Evolutionary conservation across 371 early-diverging fungal species (phyloP).

Genomic region (Nematocida parisii): DNA sequence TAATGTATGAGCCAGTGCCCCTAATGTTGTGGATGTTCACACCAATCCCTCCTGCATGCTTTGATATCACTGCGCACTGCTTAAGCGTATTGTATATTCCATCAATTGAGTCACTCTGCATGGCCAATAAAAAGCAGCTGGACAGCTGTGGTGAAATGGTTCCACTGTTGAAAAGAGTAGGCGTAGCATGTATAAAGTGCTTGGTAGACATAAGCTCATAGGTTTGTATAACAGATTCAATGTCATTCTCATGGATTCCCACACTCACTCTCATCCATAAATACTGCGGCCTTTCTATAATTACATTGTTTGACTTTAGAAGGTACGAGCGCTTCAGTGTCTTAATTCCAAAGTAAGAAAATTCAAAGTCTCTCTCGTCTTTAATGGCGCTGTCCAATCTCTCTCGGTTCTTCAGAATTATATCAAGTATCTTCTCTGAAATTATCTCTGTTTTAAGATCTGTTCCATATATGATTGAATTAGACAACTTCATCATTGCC

Average conservation of each 20-base stretch:
- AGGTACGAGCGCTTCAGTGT: constrained; percentile 92
- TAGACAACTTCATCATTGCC: constrained; percentile 79
- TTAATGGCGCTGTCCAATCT: constrained; percentile 82
- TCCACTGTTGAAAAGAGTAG: constrained; percentile 95
- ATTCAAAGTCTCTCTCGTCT: constrained; percentile 87
- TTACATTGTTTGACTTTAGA: constrained; percentile 76
- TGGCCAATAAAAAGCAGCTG: constrained; percentile 87
- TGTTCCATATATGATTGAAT: constrained; percentile 71
- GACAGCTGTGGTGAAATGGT: constrained; percentile 89
- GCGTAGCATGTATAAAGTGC: constrained; percentile 94
- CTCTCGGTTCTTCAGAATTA: constrained; percentile 76
- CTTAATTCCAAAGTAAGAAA: constrained; percentile 96
- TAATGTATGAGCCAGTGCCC: constrained; percentile 86
- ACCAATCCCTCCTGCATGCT: constrained; percentile 95
- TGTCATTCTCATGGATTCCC: constrained; percentile 88
- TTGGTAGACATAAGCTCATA: constrained; percentile 88
- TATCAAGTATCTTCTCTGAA: constrained; percentile 75
- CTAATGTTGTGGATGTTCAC: constrained; percentile 86
- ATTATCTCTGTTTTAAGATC: constrained; percentile 74
- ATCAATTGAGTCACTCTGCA: constrained; percentile 81
- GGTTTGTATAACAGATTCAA: constrained; percentile 86
- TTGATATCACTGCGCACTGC: constrained; percentile 91
- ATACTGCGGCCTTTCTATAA: constrained; percentile 94
- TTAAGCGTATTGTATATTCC: constrained; percentile 95
- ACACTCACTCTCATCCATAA: constrained; percentile 95